Conservation (phyloP, 2,329 filamentous ascomycete genomes). For the Dichotomopilus funicola region DNA sequence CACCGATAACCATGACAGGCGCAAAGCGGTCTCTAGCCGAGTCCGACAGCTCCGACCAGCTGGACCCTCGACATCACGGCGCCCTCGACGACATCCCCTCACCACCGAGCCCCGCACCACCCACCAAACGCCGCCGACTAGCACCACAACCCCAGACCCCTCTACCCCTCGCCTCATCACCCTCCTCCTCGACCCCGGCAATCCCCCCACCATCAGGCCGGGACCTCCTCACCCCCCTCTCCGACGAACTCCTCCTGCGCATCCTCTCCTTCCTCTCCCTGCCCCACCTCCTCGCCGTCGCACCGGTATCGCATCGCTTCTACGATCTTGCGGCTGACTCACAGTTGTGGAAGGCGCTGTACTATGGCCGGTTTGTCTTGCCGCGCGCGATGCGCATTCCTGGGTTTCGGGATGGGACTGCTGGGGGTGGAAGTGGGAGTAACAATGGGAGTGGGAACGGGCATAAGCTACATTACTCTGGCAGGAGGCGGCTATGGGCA, state of each 20-base stretch:
- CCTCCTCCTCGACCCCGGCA: too few species aligned
- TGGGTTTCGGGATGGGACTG: conserved; percentile 44
- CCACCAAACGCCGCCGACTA: background rate
- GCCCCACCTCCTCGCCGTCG: conserved; percentile 55
- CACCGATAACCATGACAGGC: background rate
- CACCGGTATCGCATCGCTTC: conserved; percentile 68
- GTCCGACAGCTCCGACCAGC: background rate
- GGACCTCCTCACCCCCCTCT: conserved; percentile 67
- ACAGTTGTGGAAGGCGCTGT: conserved; percentile 85
- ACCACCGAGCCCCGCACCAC: background rate
- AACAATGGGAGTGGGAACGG: conserved; percentile 22
- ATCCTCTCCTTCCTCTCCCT: conserved; percentile 73
- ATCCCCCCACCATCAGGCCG: background rate
- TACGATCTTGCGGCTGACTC: conserved; percentile 67
- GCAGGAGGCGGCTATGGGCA: conserved; percentile 39
- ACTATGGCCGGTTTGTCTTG: conserved; percentile 80
- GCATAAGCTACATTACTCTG: conserved; percentile 39
- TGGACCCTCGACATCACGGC: background rate
- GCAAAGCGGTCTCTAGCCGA: background rate
- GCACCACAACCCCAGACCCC: background rate
- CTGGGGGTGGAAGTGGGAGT: conserved; percentile 10
- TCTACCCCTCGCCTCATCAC: background rate
- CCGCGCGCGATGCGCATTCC: conserved; percentile 72
- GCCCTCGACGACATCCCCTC: background rate
- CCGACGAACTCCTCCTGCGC: conserved; percentile 81